Conservation (phyloP, 495 filamentous ascomycete species). For the Penicillium riverlandense region DNA sequence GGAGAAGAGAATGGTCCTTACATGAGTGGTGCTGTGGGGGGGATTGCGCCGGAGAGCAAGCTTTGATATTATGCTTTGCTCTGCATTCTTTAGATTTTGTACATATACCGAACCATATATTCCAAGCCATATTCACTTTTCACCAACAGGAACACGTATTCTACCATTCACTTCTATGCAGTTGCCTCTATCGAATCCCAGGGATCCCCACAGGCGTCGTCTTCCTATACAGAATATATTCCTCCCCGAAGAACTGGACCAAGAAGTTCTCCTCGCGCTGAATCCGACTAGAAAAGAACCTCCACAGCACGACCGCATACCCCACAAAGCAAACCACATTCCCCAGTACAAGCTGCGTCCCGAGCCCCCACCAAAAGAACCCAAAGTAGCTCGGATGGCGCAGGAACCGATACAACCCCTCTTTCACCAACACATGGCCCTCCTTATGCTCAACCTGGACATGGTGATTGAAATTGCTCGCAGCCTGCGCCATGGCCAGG, state of each 20-base stretch:
- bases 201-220: slow-evolving; percentile 70
- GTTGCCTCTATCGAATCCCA: slow-evolving; percentile 32
- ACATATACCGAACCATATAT: slow-evolving; percentile 6
- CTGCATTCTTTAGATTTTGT: slow-evolving; percentile 7
- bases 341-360: slow-evolving; percentile 83
- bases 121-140: slow-evolving; percentile 2
- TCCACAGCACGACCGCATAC: slow-evolving; percentile 72
- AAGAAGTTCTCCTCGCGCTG: slow-evolving; percentile 70
- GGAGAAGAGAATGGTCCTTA: slow-evolving; percentile 26
- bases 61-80: slow-evolving; percentile 15
- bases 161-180: no score
- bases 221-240: slow-evolving; percentile 69
- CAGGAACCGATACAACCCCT: slow-evolving; percentile 55
- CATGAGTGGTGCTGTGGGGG: slow-evolving; percentile 55
- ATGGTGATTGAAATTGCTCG: slow-evolving; percentile 85
- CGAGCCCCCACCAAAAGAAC: slow-evolving; percentile 97
- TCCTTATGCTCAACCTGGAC: slow-evolving; percentile 61
- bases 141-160: neutral
- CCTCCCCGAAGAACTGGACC: slow-evolving; percentile 72
- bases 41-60: slow-evolving; percentile 35
- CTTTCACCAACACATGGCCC: slow-evolving; percentile 71
- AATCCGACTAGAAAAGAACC: slow-evolving; percentile 73
- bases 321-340: slow-evolving; percentile 70
- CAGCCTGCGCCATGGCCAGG: slow-evolving; percentile 81
- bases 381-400: slow-evolving; percentile 93